A percentile compares a stretch with the other conserved stretches of the same genome.
Evolutionary conservation across 495 filamentous ascomycete genomes (phyloP).

Genomic region (Thermothielavioides terrestris): DNA sequence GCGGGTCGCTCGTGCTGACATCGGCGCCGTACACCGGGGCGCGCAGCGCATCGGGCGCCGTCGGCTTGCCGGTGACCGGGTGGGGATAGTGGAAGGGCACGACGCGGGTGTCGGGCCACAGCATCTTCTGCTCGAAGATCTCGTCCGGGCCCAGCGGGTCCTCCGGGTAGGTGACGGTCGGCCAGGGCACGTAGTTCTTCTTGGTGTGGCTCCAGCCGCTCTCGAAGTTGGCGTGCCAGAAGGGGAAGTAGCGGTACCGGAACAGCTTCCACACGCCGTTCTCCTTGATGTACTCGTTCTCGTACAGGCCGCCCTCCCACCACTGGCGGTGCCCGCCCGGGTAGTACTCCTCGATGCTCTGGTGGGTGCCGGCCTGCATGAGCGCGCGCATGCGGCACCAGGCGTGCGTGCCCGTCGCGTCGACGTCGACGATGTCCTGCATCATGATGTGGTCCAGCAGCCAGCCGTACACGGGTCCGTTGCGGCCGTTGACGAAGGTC

Average conservation of each 20-base stretch:
- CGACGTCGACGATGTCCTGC: conserved; percentile 46
- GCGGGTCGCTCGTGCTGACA: conserved; percentile 27
- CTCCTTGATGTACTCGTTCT: conserved; percentile 53
- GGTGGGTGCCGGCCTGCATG: conserved; percentile 47
- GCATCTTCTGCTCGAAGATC: conserved; percentile 43
- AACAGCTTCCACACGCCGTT: conserved; percentile 48
- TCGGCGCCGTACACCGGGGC: conserved; percentile 40
- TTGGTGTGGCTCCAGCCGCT: conserved; percentile 45
- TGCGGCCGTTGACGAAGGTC: conserved; percentile 42
- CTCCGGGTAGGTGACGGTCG: conserved; percentile 35
- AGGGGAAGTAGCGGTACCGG: conserved; percentile 47
- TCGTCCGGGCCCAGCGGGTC: conserved; percentile 45
- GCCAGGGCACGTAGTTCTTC: conserved; percentile 44
- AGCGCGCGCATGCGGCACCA: conserved; percentile 47
- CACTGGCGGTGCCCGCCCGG: conserved; percentile 45
- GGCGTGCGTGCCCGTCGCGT: conserved; percentile 38
- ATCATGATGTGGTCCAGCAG: conserved; percentile 50
- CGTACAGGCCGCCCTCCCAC: conserved; percentile 51
- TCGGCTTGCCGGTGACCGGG: conserved; percentile 41
- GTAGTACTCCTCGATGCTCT: conserved; percentile 37
- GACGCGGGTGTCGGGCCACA: conserved; percentile 49
- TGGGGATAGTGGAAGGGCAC: conserved; percentile 50
- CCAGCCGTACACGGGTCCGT: conserved; percentile 47
- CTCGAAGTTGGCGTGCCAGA: conserved; percentile 48
- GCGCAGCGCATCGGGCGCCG: conserved; percentile 38